Evolutionary conservation across 2,329 filamentous ascomycete species (phyloP).

Genomic region (Hypoxylon sp.): DNA sequence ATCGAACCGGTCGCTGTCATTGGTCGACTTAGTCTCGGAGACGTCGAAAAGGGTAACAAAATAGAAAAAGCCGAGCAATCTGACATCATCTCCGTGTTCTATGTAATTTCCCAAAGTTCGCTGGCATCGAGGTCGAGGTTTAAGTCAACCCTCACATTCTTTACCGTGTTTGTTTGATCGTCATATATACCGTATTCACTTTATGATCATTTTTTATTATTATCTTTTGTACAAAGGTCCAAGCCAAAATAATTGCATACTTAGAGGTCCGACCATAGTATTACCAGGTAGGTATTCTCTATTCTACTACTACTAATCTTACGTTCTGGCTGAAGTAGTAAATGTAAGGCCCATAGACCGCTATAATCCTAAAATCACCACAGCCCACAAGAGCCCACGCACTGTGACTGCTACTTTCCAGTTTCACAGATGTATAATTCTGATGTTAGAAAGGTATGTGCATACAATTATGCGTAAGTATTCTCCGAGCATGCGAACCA

Average conservation of each 20-base stretch:
- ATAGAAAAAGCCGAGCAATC: conserved; percentile 34
- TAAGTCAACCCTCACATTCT: conserved; percentile 12
- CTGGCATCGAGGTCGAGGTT: conserved; percentile 11
- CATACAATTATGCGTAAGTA: not conserved
- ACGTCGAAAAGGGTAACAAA: conserved; percentile 41
- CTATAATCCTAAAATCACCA: no score
- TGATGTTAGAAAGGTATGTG: not conserved
- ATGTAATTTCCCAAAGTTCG: conserved; percentile 36
- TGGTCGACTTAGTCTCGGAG: conserved; percentile 28
- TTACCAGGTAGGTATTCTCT: no score
- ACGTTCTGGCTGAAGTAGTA: no score
- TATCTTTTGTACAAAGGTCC: no score
- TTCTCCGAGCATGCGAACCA: not conserved
- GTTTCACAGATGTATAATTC: no score
- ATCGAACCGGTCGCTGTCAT: conserved; percentile 21
- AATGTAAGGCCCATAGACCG: no score
- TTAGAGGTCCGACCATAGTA: no score
- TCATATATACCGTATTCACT: not conserved
- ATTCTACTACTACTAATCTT: no score
- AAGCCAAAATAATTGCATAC: no score
- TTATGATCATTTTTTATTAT: not conserved
- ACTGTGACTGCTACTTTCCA: no score
- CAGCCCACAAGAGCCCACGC: no score
- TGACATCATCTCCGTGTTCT: conserved; percentile 35
- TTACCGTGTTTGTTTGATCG: not conserved